phyloP scores from a whole-genome alignment of 75 land plant genomes.

The Picea glauca region DNA sequence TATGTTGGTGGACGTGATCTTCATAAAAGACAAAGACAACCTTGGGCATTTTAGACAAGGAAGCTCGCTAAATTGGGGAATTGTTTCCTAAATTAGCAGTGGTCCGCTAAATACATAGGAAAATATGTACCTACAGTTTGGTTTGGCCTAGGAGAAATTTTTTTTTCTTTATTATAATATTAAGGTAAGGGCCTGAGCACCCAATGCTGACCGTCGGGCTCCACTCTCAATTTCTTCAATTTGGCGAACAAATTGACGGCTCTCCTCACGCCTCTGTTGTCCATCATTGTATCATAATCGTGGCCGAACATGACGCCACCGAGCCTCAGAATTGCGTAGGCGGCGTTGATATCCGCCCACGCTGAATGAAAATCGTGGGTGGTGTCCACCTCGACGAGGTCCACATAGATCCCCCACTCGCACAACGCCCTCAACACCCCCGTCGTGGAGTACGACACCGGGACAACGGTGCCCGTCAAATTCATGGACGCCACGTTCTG shows the following conservation, averaged over 20 bases:
- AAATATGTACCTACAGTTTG: too few relatives aligned
- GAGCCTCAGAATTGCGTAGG: constrained; percentile 56
- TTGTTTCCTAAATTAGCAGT: too few relatives aligned
- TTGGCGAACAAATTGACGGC: constrained; percentile 79
- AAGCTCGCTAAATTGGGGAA: too few relatives aligned
- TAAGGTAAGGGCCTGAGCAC: constrained; percentile 16
- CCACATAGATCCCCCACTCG: constrained; percentile 72
- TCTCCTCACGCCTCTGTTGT: constrained; percentile 63
- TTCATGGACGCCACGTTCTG: constrained; percentile 42
- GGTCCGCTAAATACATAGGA: too few relatives aligned
- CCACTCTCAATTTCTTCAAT: constrained; percentile 45
- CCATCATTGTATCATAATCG: constrained; percentile 58
- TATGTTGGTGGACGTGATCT: too few relatives aligned
- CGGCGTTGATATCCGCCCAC: constrained; percentile 86
- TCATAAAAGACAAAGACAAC: too few relatives aligned
- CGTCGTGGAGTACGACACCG: constrained; percentile 71
- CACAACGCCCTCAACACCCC: constrained; percentile 58
- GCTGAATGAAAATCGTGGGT: constrained; percentile 94
- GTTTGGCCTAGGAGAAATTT: too few relatives aligned
- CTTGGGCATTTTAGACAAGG: too few relatives aligned
- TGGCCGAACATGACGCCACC: constrained; percentile 94
- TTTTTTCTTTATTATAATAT: too few relatives aligned
- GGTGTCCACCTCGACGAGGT: constrained; percentile 87
- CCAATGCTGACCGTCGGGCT: constrained; percentile 88
- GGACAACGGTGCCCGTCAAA: constrained; percentile 41